Evolutionary conservation across 2,329 filamentous ascomycete species (phyloP), one percentile per base, ranked within the genome.

Genomic region (Incumbomyces delicatus): DNA sequence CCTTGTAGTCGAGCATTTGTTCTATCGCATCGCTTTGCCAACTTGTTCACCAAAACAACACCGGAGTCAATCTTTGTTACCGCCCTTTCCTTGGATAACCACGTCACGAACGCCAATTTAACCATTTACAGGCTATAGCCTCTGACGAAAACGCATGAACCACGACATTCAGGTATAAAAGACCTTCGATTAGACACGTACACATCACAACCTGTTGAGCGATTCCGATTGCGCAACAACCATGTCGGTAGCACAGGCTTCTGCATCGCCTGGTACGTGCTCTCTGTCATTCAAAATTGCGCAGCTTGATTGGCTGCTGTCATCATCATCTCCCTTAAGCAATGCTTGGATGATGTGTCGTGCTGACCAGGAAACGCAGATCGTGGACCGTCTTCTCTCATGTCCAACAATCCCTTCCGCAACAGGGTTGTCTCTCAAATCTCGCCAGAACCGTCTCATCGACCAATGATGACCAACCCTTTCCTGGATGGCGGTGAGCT

Each of bases 401-500:
- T 57, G 29, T 73, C 70, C 33, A 73, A 73, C 51, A 73, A 73
- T 48, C 71, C 71, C 11, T 74, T 74, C 50, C 63, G 71, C 55
- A 73, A 71, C 52, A 68, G 67, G 47, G 62, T 68, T 14, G 52
- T 66, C 35, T 55, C 57, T 38, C 60, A 62, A 44, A 58, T 52
- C 41, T 53, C 37, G 17, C 42, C 57, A 5, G 53, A 49, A 52
- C 45, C 61, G 56, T 35, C 62, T 67, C 46, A 70, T 51, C 71
- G 74, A 53, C 74, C 73, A 38, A 65, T 69, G 47, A 79, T 77
- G 44, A 77, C 73, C 38, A 83, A 83, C 56, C 79, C 79, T 20
- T 83, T 83, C 58, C 65, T 82, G 44, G 76, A 75, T 58, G 67
- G 69, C 20, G 58, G 58, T 6, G 68, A 71, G 37, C 42, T 53